These are phyloP conservation scores for Alternaria brassicae DNA, from an alignment of 2,329 filamentous ascomycete species.

Conservation along the genomic window DNA sequence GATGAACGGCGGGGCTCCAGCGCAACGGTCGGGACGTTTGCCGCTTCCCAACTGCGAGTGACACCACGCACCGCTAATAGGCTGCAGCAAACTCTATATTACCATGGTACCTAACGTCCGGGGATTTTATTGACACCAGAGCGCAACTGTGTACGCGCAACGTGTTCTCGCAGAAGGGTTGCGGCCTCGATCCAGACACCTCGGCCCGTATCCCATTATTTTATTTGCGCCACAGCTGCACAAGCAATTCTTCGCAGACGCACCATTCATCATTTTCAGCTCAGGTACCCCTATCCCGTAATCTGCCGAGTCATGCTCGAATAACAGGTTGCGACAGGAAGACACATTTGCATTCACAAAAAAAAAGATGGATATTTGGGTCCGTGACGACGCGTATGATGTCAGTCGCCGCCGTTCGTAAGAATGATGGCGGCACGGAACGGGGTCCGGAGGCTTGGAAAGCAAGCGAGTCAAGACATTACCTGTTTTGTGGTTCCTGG, in stretches of 20 bases:
- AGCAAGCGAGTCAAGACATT: slow-evolving; percentile 5
- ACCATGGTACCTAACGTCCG: background rate
- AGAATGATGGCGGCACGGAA: slow-evolving; percentile 15
- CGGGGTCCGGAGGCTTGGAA: slow-evolving; percentile 5
- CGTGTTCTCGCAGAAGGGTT: background rate
- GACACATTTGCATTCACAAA: slow-evolving; percentile 1
- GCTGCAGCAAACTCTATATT: slow-evolving; percentile 3
- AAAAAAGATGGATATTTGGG: slow-evolving; percentile 9
- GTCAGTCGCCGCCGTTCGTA: slow-evolving; percentile 18
- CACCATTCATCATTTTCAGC: slow-evolving; percentile 2
- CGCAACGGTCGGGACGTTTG: slow-evolving; percentile 19
- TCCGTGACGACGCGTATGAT: slow-evolving; percentile 27
- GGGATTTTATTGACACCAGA: background rate
- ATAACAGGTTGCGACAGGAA: background rate
- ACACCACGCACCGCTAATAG: slow-evolving; percentile 13
- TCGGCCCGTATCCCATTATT: slow-evolving; percentile 5
- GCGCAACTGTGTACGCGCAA: background rate
- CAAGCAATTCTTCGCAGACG: slow-evolving; percentile 7
- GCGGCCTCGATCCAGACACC: slow-evolving; percentile 1
- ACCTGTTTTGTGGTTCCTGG: slow-evolving; percentile 25
- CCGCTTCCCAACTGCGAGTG: slow-evolving; percentile 6
- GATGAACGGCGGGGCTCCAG: slow-evolving; percentile 12
- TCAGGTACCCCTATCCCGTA: background rate
- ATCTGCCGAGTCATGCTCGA: slow-evolving; percentile 4
- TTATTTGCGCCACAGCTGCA: slow-evolving; percentile 14